phyloP scores from a whole-genome alignment of 2,329 filamentous ascomycete species.

The Tolypocladium tundrense region DNA sequence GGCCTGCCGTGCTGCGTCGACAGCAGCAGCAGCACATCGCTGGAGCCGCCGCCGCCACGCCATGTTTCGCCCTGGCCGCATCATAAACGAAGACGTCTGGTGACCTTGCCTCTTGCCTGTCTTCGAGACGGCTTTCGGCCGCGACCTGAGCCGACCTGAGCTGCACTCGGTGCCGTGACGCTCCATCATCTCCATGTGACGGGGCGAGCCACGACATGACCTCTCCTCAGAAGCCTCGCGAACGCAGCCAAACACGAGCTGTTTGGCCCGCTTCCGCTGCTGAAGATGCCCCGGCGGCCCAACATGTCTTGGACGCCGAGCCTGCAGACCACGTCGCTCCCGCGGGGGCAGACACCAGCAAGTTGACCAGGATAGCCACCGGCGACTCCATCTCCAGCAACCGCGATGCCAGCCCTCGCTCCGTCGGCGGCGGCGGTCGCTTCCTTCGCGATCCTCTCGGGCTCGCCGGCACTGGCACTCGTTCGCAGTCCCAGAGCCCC shows the following conservation, averaged over 20 bases:
- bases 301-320: background rate
- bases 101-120: slow-evolving; percentile 1
- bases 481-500: slow-evolving; percentile 27
- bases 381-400: background rate
- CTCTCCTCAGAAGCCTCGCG: slow-evolving; percentile 17
- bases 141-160: background rate
- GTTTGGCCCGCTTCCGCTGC: slow-evolving; percentile 11
- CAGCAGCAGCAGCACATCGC: background rate
- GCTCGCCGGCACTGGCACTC: slow-evolving; percentile 8
- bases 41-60: background rate
- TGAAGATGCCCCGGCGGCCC: slow-evolving; percentile 9
- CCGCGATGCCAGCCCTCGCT: slow-evolving; percentile 14
- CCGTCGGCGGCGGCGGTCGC: slow-evolving; percentile 15
- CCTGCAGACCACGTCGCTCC: background rate
- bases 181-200: slow-evolving; percentile 13
- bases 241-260: slow-evolving; percentile 18
- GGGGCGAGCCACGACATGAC: slow-evolving; percentile 19
- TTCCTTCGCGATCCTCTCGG: slow-evolving; percentile 23
- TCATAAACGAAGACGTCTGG: background rate
- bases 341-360: background rate
- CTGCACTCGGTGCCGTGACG: background rate
- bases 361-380: slow-evolving; percentile 1
- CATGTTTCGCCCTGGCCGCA: slow-evolving; percentile 2
- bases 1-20: background rate
- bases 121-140: background rate